Conservation (phyloP, 345 rosid species). For the Aegle marmelos region DNA sequence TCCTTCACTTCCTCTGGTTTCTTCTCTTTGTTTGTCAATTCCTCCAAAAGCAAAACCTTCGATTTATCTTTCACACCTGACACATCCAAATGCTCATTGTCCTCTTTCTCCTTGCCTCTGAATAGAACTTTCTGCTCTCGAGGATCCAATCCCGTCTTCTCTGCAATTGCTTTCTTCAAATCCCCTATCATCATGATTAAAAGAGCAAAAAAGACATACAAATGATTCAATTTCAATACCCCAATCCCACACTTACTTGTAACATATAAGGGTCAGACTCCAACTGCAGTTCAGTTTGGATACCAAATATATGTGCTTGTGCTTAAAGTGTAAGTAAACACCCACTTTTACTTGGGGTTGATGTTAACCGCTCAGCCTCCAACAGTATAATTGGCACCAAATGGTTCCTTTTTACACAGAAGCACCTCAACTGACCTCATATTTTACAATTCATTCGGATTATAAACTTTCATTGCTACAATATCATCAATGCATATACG, state of each 20-base stretch:
- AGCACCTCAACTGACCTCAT: too few relatives aligned
- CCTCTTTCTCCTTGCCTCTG: constrained; percentile 76
- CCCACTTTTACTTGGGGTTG: neutral
- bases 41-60: constrained; percentile 58
- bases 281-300: neutral
- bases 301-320: neutral
- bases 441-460: neutral
- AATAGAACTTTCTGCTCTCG: constrained; percentile 53
- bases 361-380: too few relatives aligned
- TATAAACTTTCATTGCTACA: neutral
- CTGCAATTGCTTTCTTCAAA: constrained; percentile 53
- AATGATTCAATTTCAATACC: neutral
- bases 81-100: constrained; percentile 45
- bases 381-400: too few relatives aligned
- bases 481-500: neutral
- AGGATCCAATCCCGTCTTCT: constrained; percentile 47
- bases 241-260: neutral
- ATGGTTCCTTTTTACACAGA: too few relatives aligned
- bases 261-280: neutral
- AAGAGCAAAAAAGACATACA: neutral
- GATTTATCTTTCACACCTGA: constrained; percentile 73
- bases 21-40: constrained; percentile 30
- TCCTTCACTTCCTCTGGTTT: constrained; percentile 32
- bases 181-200: constrained; percentile 43
- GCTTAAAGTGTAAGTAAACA: neutral